phyloP scores from a whole-genome alignment of 768 basidiomycete genomes.

The Lactarius tabidus region DNA sequence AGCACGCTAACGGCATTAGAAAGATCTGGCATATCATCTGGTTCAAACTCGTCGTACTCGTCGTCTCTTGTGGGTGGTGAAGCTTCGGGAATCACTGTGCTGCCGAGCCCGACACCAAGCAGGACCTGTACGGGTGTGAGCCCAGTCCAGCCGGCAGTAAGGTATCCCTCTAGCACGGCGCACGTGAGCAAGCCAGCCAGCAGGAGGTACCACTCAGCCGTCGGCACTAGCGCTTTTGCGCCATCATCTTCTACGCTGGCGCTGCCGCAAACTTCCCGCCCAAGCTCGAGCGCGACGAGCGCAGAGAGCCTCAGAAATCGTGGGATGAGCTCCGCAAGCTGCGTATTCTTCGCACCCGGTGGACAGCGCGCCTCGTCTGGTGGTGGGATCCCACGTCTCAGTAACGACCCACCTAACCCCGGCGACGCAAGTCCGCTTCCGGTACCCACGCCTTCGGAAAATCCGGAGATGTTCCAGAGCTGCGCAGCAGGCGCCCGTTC shows the following conservation, averaged over 20 bases:
- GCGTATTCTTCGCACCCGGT: slow-evolving; percentile 56
- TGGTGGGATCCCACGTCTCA: slow-evolving; percentile 43
- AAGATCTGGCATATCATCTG: slow-evolving; percentile 70
- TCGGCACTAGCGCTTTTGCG: slow-evolving; percentile 53
- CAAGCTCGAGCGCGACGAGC: slow-evolving; percentile 72
- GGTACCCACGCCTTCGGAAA: slow-evolving; percentile 71
- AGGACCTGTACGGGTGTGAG: slow-evolving; percentile 64
- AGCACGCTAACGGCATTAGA: slow-evolving; percentile 62
- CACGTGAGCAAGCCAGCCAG: slow-evolving; percentile 72
- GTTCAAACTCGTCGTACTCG: slow-evolving; percentile 59
- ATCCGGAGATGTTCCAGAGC: slow-evolving; percentile 60
- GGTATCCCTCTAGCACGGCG: slow-evolving; percentile 82
- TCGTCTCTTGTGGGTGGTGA: slow-evolving; percentile 19
- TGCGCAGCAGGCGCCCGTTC: slow-evolving; percentile 25
- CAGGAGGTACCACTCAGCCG: slow-evolving; percentile 78
- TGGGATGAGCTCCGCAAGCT: slow-evolving; percentile 59
- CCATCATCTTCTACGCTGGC: slow-evolving; percentile 25
- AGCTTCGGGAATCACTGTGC: not conserved
- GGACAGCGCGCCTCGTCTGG: slow-evolving; percentile 17
- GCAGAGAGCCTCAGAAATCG: slow-evolving; percentile 76
- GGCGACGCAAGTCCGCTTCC: slow-evolving; percentile 64
- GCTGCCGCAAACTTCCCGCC: slow-evolving; percentile 49
- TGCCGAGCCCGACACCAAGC: slow-evolving; percentile 64
- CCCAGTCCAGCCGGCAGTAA: slow-evolving; percentile 78
- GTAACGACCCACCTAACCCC: slow-evolving; percentile 50